Conservation (phyloP, 768 basidiomycete genomes). For the Tricholomella constricta region DNA sequence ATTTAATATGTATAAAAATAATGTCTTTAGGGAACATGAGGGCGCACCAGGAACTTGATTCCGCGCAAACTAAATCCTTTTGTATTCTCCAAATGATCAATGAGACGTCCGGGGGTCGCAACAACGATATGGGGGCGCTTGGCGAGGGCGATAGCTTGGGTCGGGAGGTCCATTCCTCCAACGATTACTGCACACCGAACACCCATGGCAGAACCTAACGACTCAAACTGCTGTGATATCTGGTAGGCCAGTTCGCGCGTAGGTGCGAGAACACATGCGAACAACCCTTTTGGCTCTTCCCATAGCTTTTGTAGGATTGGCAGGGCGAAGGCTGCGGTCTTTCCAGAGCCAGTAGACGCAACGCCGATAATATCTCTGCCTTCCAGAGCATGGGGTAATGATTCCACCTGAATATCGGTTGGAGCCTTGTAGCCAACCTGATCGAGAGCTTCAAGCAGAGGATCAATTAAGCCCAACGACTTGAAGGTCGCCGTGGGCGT, state of each 20-base stretch:
- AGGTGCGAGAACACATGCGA: constrained; percentile 91
- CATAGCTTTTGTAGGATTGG: constrained; percentile 96
- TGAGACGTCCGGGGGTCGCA: constrained; percentile 90
- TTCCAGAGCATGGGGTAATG: constrained; percentile 84
- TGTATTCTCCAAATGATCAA: constrained; percentile 95
- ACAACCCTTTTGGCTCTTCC: constrained; percentile 93
- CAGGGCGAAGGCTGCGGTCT: constrained; percentile 95
- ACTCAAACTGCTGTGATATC: constrained; percentile 95
- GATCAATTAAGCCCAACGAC: constrained; percentile 85
- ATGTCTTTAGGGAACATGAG: background rate
- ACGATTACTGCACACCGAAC: constrained; percentile 89
- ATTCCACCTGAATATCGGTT: constrained; percentile 87
- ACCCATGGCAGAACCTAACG: constrained; percentile 89
- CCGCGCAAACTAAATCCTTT: constrained; percentile 91
- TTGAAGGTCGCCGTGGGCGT: constrained; percentile 61
- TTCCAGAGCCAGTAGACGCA: constrained; percentile 97
- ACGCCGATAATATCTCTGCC: constrained; percentile 97
- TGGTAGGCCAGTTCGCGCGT: constrained; percentile 99
- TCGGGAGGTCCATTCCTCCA: constrained; percentile 92
- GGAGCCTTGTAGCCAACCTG: constrained; percentile 83
- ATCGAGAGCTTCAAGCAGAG: constrained; percentile 82
- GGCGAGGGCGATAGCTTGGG: constrained; percentile 88
- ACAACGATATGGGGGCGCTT: constrained; percentile 95
- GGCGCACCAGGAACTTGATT: constrained; percentile 83
- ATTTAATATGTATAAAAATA: background rate